Base-by-base conservation (phyloP, 2,329 filamentous ascomycete genomes). In the Ceratocystis alfenasii region DNA sequence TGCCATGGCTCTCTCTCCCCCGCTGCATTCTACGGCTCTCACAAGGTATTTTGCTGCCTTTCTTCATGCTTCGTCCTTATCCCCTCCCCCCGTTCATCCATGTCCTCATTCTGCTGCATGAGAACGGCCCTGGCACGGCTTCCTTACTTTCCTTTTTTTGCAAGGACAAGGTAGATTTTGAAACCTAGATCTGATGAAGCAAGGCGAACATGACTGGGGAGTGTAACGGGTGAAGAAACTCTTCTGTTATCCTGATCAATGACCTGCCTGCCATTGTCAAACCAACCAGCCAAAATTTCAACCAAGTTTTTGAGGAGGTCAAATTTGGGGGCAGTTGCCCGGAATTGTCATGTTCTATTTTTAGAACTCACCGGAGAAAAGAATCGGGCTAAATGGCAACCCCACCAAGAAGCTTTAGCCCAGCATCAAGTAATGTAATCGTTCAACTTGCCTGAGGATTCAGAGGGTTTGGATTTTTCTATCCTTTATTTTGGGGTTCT, bases 131-230 rank as follows among this genome's bases (percentile, higher is more conserved):
- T n/a, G 55, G 28, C 30, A 17, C 55, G 33, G 55, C 36, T 59
- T 59, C 55, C 55, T 20, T 59, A 59, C 55, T 59, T 59, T 59
- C 28, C 55, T 59, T 59, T 17, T 30, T 17, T 59, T n/a, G 20
- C 55, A 59, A 36, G 55, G 55, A 59, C 55, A 36, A 33, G 55
- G 25, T 30, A 33, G 28, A 25, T 3, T 10, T 25, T 59, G 55
- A 59, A 59, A 59, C 55, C 12, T 36, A n/a, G 28, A 53, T 30
- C 28, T 36, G 55, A 59, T 36, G 15, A 59, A 59, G 53, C 53
- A 57, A 57, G 12, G 30, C 28, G 25, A 30, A 57, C 10, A 30
- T 7, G 25, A 33, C 28, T 17, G 5, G 33, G 28, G 55, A 22
- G 12, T 15, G 15, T 25, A 53, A 53, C 15, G 10, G 28, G 20